phyloP scores from a whole-genome alignment of 345 rosid species.

The Pistacia atlantica region DNA sequence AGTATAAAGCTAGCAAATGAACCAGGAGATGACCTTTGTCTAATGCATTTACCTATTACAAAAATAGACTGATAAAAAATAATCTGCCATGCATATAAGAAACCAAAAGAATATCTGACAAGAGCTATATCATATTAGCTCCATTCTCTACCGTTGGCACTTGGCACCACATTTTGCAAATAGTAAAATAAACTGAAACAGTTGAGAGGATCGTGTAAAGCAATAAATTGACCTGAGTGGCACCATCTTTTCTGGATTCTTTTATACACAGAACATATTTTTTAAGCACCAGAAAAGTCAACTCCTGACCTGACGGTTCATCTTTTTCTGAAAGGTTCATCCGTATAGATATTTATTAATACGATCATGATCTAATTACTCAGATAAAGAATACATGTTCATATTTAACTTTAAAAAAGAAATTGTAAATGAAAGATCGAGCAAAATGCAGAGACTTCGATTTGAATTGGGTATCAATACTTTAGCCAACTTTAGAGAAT shows the following conservation, averaged over 20 bases:
- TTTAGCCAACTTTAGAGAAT: constrained; percentile 5
- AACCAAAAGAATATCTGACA: constrained; percentile 1
- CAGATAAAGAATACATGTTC: background rate
- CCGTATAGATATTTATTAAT: background rate
- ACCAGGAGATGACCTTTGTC: background rate
- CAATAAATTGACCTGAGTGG: background rate
- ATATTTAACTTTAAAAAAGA: background rate
- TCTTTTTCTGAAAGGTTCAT: background rate
- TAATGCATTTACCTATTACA: background rate
- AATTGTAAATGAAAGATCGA: background rate
- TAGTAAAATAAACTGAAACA: background rate
- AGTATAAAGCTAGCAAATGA: background rate
- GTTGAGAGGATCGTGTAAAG: background rate
- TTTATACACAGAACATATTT: background rate
- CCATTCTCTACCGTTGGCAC: background rate
- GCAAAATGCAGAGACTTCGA: background rate
- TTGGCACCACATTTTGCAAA: background rate
- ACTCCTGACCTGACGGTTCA: background rate
- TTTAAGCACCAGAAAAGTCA: background rate
- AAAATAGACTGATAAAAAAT: background rate
- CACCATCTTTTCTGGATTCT: constrained; percentile 11
- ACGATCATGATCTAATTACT: background rate
- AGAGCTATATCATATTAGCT: background rate
- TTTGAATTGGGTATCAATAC: constrained; percentile 7
- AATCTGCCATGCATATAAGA: background rate